These are phyloP conservation scores for Aspergillus tubingensis DNA, from an alignment of 2,329 filamentous ascomycete species.

Conservation along the genomic window DNA sequence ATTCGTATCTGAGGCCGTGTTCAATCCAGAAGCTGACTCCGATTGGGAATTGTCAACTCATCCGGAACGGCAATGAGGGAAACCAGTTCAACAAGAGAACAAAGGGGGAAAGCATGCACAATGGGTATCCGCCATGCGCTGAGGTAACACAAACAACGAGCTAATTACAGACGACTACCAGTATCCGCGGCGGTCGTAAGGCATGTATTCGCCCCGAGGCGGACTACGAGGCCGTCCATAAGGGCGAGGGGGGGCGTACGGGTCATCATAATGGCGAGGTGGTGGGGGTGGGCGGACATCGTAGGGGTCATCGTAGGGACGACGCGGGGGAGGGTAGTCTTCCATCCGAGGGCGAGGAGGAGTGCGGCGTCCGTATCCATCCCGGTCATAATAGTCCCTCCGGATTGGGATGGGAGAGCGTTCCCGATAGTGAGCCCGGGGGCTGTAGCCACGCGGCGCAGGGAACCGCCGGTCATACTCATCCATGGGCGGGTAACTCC, in stretches of 20 bases:
- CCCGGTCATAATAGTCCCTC: constrained; percentile 85
- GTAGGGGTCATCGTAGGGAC: constrained; percentile 64
- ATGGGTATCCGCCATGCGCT: constrained; percentile 28
- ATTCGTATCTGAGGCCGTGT: constrained; percentile 3
- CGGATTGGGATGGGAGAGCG: constrained; percentile 70
- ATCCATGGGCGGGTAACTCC: constrained; percentile 67
- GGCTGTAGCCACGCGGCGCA: constrained; percentile 78
- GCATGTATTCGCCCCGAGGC: constrained; percentile 43
- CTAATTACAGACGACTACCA: constrained; percentile 39
- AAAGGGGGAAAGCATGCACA: constrained; percentile 15
- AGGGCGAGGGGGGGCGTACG: constrained; percentile 58
- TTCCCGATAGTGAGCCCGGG: constrained; percentile 82
- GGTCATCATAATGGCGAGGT: constrained; percentile 57
- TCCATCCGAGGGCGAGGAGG: constrained; percentile 76
- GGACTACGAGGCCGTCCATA: constrained; percentile 53
- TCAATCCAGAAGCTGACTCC: constrained; percentile 1
- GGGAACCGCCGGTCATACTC: constrained; percentile 84
- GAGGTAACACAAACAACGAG: constrained; percentile 18
- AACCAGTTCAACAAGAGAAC: constrained; percentile 6
- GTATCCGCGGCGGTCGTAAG: constrained; percentile 48
- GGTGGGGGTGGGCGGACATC: constrained; percentile 54
- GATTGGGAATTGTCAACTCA: not conserved
- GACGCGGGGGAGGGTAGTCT: constrained; percentile 67
- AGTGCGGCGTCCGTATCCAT: constrained; percentile 73
- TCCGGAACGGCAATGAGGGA: constrained; percentile 5